These are phyloP conservation scores for Nemania sp. DNA, from an alignment of 2,329 filamentous ascomycete genomes.

Conservation along the genomic window DNA sequence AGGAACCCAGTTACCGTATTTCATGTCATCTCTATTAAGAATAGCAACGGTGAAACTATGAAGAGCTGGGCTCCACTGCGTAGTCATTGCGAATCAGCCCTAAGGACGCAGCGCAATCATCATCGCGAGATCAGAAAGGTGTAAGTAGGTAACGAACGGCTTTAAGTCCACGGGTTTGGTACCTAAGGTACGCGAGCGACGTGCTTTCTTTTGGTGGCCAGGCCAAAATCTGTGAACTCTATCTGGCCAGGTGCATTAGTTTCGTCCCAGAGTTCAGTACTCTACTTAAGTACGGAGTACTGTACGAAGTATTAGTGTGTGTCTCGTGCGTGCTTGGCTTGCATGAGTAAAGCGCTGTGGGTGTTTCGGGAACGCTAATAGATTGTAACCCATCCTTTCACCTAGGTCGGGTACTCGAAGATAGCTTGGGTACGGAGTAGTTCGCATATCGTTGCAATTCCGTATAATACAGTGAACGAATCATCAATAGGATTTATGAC, in stretches of 20 bases:
- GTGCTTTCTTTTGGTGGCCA: conserved; percentile 4
- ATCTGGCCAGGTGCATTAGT: conserved; percentile 26
- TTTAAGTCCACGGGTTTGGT: too few relatives aligned
- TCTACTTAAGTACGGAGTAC: conserved; percentile 15
- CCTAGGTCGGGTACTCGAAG: too few relatives aligned
- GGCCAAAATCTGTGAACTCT: conserved; percentile 22
- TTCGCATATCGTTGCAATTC: neutral
- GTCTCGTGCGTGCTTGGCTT: conserved; percentile 31
- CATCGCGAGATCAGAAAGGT: neutral
- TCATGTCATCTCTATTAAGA: conserved; percentile 1
- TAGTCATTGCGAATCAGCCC: conserved; percentile 1
- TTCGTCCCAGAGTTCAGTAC: conserved; percentile 29
- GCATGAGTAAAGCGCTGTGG: conserved; percentile 12
- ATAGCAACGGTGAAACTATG: neutral
- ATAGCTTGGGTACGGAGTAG: neutral
- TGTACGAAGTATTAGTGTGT: conserved; percentile 7
- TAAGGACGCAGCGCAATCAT: neutral
- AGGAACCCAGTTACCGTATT: neutral
- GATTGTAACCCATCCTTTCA: conserved; percentile 18
- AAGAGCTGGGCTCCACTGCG: neutral
- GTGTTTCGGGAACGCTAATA: conserved; percentile 19
- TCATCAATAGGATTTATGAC: conserved; percentile 3
- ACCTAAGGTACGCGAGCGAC: too few relatives aligned
- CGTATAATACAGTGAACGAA: neutral
- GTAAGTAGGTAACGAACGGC: too few relatives aligned